Evolutionary conservation across 176 grass and related monocot genomes (phyloP).

Genomic region (Aegilops sharonensis): DNA sequence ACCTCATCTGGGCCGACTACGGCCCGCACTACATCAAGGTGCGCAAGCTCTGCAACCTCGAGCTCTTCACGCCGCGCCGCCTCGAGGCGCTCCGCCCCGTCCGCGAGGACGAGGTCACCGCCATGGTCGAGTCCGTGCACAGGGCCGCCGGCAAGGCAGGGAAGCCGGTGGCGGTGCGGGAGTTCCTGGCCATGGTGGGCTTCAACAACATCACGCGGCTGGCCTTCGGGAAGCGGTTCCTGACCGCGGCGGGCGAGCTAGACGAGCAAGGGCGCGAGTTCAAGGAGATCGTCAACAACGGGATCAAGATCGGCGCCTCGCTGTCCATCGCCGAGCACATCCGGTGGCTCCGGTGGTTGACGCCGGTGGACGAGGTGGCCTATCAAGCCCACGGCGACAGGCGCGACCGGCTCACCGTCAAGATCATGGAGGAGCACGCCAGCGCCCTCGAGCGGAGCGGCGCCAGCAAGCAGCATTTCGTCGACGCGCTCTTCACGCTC

Average conservation of each 20-base stretch:
- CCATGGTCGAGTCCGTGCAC: slow-evolving; percentile 77
- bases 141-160: slow-evolving; percentile 15
- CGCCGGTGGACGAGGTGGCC: neutral
- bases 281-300: slow-evolving; percentile 59
- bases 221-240: slow-evolving; percentile 76
- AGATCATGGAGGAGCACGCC: slow-evolving; percentile 23
- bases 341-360: neutral
- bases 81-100: slow-evolving; percentile 73
- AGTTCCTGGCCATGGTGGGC: neutral
- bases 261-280: slow-evolving; percentile 79
- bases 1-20: slow-evolving; percentile 92
- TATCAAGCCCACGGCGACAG: neutral
- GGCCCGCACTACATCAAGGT: slow-evolving; percentile 91
- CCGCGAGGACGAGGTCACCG: slow-evolving; percentile 79
- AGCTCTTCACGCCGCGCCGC: slow-evolving; percentile 73
- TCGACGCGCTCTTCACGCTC: slow-evolving; percentile 8
- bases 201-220: slow-evolving; percentile 13
- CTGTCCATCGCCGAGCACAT: slow-evolving; percentile 4
- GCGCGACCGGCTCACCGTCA: slow-evolving; percentile 15
- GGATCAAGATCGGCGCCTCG: slow-evolving; percentile 71
- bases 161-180: neutral
- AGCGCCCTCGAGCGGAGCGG: neutral
- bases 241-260: slow-evolving; percentile 47
- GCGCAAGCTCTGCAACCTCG: slow-evolving; percentile 85
- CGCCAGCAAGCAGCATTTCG: neutral